A percentile compares a stretch with the other conserved stretches of the same genome.
Evolutionary conservation across 2,329 filamentous ascomycete genomes (phyloP).

Genomic region (Karstenula rhodostoma): DNA sequence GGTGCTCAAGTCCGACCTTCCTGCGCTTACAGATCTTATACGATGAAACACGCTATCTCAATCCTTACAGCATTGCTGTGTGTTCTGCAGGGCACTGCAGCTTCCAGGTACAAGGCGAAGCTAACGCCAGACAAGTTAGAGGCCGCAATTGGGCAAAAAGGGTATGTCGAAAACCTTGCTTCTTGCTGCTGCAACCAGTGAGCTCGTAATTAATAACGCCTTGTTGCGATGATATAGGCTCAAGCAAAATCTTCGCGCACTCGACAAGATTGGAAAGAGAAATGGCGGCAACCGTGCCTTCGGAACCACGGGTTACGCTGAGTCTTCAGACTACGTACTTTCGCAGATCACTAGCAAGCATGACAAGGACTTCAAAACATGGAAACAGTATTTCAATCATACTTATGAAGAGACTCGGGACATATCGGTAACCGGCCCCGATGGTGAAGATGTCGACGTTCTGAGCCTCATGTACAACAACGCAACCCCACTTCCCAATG

Average conservation of each 20-base stretch:
- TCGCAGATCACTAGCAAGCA: constrained; percentile 4
- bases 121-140: background rate
- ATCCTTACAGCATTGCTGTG: background rate
- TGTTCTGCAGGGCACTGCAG: background rate
- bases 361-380: constrained; percentile 5
- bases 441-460: constrained; percentile 9
- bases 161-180: background rate
- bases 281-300: constrained; percentile 14
- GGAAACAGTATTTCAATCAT: constrained; percentile 12
- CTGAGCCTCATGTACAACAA: constrained; percentile 12
- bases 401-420: constrained; percentile 11
- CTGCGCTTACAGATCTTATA: background rate
- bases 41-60: background rate
- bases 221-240: background rate
- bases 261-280: constrained; percentile 11
- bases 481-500: constrained; percentile 8
- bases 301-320: constrained; percentile 4
- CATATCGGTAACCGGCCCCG: constrained; percentile 10
- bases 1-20: background rate
- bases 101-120: background rate
- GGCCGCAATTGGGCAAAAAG: constrained; percentile 7
- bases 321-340: constrained; percentile 12
- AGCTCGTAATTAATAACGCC: background rate
- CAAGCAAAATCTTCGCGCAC: constrained; percentile 9
- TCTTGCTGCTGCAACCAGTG: background rate